Conservation (phyloP, 1,284 basidiomycete species). For the Gastroboletus turbinatus region DNA sequence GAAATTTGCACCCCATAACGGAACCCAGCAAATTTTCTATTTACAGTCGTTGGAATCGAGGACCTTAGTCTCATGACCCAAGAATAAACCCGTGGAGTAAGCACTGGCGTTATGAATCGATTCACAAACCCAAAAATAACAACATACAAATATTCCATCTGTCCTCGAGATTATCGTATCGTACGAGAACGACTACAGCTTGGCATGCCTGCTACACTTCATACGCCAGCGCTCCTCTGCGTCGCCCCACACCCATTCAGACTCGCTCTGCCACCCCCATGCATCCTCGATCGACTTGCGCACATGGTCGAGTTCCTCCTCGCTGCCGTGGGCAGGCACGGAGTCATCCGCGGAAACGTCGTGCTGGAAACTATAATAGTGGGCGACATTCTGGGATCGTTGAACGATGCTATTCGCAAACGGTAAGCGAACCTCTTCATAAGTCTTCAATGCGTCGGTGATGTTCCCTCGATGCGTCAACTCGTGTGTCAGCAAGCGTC, state of each 20-base stretch:
- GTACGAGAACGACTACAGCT: neutral
- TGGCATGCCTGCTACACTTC: neutral
- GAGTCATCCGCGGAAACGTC: neutral
- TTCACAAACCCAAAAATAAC: neutral
- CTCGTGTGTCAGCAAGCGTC: slow-evolving; percentile 33
- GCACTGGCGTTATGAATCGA: no score
- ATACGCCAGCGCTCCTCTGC: neutral
- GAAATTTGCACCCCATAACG: neutral
- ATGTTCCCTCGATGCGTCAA: slow-evolving; percentile 22
- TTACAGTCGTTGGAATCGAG: no score
- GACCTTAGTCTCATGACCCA: no score
- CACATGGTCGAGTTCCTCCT: slow-evolving; percentile 12
- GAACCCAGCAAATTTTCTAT: no score
- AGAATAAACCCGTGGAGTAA: no score
- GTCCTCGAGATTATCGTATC: neutral
- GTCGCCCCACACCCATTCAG: slow-evolving; percentile 12
- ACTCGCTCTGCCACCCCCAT: slow-evolving; percentile 22
- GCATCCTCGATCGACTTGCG: slow-evolving; percentile 15
- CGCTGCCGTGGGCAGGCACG: neutral
- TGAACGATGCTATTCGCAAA: slow-evolving; percentile 20
- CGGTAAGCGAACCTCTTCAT: slow-evolving; percentile 34
- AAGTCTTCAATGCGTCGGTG: slow-evolving; percentile 27
- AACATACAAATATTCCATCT: neutral
- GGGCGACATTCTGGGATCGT: neutral
- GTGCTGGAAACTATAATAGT: slow-evolving; percentile 2